These are phyloP conservation scores for Lipomyces orientalis DNA, from an alignment of 805 yeast species.

Conservation along the genomic window DNA sequence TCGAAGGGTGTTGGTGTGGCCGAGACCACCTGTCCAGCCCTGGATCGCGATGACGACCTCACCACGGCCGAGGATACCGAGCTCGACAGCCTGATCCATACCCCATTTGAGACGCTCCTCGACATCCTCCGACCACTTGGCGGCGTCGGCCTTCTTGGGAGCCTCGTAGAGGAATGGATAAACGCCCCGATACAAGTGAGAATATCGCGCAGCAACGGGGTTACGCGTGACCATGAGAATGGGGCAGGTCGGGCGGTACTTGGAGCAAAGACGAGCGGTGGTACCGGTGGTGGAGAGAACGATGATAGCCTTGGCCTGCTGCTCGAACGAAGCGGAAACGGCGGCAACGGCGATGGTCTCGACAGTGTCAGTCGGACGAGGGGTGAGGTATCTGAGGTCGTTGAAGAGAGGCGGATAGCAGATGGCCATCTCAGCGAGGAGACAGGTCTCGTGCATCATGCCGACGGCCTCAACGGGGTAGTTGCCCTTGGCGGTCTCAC, in stretches of 20 bases:
- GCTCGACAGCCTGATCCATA: slow-evolving; percentile 81
- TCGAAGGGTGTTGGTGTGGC: slow-evolving; percentile 99
- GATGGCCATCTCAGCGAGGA: slow-evolving; percentile 95
- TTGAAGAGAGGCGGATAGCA: slow-evolving; percentile 82
- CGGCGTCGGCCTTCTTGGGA: slow-evolving; percentile 56
- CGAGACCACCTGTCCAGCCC: slow-evolving; percentile 98
- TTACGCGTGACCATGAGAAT: slow-evolving; percentile 98
- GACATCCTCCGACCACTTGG: slow-evolving; percentile 95
- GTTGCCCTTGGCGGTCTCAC: slow-evolving; percentile 99
- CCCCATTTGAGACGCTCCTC: slow-evolving; percentile 95
- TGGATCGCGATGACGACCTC: slow-evolving; percentile 92
- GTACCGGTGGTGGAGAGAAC: slow-evolving; percentile 94
- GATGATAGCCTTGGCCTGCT: slow-evolving; percentile 93
- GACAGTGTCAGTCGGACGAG: slow-evolving; percentile 87
- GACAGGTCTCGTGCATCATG: slow-evolving; percentile 97
- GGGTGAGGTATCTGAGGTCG: slow-evolving; percentile 84
- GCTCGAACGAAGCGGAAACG: slow-evolving; percentile 95
- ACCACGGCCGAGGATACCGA: slow-evolving; percentile 85
- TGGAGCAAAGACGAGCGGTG: slow-evolving; percentile 94
- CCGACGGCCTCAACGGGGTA: slow-evolving; percentile 97
- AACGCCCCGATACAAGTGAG: slow-evolving; percentile 97
- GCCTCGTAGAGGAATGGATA: slow-evolving; percentile 89
- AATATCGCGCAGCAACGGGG: slow-evolving; percentile 88
- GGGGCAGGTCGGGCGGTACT: slow-evolving; percentile 97
- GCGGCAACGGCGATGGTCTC: slow-evolving; percentile 98